Base-by-base conservation (phyloP, 1,284 basidiomycete genomes). In the Trametes versicolor region DNA sequence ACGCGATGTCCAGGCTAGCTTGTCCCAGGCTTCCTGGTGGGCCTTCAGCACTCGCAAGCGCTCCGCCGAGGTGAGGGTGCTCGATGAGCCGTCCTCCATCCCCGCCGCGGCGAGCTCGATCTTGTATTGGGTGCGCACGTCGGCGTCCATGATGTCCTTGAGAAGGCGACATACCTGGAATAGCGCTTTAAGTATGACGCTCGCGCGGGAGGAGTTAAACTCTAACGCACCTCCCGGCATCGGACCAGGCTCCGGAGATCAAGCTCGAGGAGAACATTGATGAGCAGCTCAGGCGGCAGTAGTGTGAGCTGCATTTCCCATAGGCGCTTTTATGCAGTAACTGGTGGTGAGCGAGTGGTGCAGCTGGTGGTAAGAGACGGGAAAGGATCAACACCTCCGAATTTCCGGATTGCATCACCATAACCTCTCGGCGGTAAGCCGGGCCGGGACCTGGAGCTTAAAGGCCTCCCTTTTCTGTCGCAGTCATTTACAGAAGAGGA, bases 71-170 rank as follows among this genome's bases (percentile, higher is more conserved):
- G 64, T 72, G 36, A 77, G 47, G 32, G 50, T 48, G 58, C 75
- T 71, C 2, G 72, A 72, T n/a, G 76, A 73, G 2, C 83, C 83
- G 66, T 86, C 78, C 61, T 79, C 79, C 76, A 84, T 80, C n/a
- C 85, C 84, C 13, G 81, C 74, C 12, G 80, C 76, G 12, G 80
- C 80, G 27, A 90, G 83, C 64, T 88, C 84, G 60, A 90, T 81
- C 27, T 72, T 78, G 66, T 88, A 88, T 68, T 84, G 85, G 23
- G 85, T 73, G 15, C 66, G 68, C 2, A 78, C 75, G 27, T 81
- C 78, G 6, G 76, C 70, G 25, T 76, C 74, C 19, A 87, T 76
- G 27, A 81, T 53, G 9, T 72, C 63, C 54, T 76, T 76, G 58
- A 89, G 76, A 9, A 75, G 65, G 47, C 65, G 78, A 71, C 81